Base-by-base conservation (phyloP, 495 filamentous ascomycete species). In the Annulohypoxylon moriforme region DNA sequence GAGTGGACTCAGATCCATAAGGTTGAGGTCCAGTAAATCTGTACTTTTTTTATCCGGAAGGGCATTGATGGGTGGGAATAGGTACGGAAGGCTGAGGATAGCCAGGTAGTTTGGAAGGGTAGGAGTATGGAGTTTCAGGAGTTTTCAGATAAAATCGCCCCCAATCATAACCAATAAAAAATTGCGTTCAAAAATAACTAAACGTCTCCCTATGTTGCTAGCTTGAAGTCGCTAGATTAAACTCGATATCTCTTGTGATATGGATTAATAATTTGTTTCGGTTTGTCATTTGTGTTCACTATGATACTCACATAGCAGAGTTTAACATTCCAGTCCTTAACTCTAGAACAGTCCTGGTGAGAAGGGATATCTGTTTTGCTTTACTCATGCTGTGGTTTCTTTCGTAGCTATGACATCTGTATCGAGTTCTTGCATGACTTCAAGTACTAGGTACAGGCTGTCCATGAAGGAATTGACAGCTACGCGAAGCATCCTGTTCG, bases 381-480 rank as follows among this genome's bases (percentile, higher is more conserved):
- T 40, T 40, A 16, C 10, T 75, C 56, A 76, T 56, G 59, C 60
- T 10, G 67, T 38, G 5, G 18, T 11, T 1, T 59, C 59, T 27
- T 57, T 47, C 6, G 68, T 40, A 14, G 83, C 85, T 55, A 97
- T 75, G 8, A 94, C 91, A 83, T 98, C 96, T 16, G 91, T 86
- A 81, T 98, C 96, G 65, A 98, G 77, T 79, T 97, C 92, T 74
- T 91, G 87, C 90, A 96, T 96, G 0, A 96, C 90, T 33, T 91
- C 91, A 47, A 98, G 77, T 0, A 98, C 89, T 36, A 97, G 88
- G 9, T 89, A 88, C 27, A 98, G 73, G 70, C 92, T 96, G 68
- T 98, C 96, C 85, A 98, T 93, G 76, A 97, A 97, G n/a, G 95
- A 94, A 81, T 99, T 99, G 70, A 97, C 95, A 13, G 96, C 93